Evolutionary conservation across 768 basidiomycete species (phyloP).

Genomic region (Tylopilus rubrobrunneus): DNA sequence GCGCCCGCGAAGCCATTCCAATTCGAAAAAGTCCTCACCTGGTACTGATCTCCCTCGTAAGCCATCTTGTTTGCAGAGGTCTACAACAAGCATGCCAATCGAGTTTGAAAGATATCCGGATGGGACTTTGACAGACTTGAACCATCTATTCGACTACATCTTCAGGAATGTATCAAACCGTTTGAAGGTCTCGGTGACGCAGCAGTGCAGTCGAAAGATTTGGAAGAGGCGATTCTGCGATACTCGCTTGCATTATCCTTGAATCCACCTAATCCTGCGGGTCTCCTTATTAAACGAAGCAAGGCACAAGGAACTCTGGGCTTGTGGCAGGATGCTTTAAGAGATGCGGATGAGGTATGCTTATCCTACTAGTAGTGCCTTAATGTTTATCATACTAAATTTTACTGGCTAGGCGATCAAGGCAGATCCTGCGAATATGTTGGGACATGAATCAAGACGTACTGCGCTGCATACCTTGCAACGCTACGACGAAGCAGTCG

Average conservation of each 20-base stretch:
- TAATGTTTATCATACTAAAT: neutral
- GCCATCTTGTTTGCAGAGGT: neutral
- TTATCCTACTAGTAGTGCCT: neutral
- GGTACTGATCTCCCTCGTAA: neutral
- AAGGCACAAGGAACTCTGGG: neutral
- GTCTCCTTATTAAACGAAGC: neutral
- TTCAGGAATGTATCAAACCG: neutral
- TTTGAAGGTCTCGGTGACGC: neutral
- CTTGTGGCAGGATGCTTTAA: neutral
- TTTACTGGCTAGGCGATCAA: constrained; percentile 1
- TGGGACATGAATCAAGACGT: neutral
- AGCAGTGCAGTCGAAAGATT: neutral
- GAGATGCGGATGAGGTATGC: neutral
- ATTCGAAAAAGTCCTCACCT: neutral
- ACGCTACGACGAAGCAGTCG: neutral
- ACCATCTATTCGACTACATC: neutral
- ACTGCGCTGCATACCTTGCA: neutral
- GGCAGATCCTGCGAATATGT: neutral
- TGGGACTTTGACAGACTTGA: neutral
- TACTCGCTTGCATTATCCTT: neutral
- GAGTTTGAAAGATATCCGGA: neutral
- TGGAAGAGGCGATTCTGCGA: neutral
- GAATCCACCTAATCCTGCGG: neutral
- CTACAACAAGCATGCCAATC: neutral
- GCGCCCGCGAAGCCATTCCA: neutral